Evolutionary conservation across 306 rosid species (phyloP).

Genomic region (Ceratonia siliqua): DNA sequence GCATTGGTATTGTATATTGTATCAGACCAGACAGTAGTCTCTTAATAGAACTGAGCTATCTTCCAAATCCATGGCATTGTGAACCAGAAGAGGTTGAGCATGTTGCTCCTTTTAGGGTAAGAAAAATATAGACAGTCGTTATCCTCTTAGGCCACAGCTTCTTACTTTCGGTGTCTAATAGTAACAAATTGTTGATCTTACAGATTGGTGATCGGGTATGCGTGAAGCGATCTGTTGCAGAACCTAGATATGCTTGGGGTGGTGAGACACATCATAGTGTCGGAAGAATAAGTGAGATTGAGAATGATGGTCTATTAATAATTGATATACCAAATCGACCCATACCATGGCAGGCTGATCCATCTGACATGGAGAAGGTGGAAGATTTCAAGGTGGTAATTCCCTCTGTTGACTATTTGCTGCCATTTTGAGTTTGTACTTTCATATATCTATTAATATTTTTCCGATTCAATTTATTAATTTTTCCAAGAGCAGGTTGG

Average conservation of each 20-base stretch:
- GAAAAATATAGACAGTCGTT: conserved; percentile 25
- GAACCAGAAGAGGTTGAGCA: conserved; percentile 99
- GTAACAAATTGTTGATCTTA: conserved; percentile 35
- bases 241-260: conserved; percentile 99
- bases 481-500: conserved; percentile 67
- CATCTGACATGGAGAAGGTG: conserved; percentile 97
- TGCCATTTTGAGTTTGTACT: conserved; percentile 20
- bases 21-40: conserved; percentile 95
- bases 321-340: conserved; percentile 95
- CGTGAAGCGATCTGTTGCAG: conserved; percentile 97
- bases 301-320: conserved; percentile 90
- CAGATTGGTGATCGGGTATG: conserved; percentile 94
- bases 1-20: conserved; percentile 97
- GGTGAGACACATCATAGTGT: conserved; percentile 99
- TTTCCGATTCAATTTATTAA: conserved; percentile 22
- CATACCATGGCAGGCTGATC: conserved; percentile 98
- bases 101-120: conserved; percentile 85
- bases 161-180: neutral
- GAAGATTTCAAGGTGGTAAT: conserved; percentile 85
- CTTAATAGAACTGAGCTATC: conserved; percentile 86
- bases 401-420: conserved; percentile 16
- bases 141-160: neutral
- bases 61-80: conserved; percentile 99
- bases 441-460: conserved; percentile 19
- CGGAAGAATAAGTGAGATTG: conserved; percentile 94